phyloP scores from a whole-genome alignment of 352 stramenopile species.

The Phytophthora rubi region DNA sequence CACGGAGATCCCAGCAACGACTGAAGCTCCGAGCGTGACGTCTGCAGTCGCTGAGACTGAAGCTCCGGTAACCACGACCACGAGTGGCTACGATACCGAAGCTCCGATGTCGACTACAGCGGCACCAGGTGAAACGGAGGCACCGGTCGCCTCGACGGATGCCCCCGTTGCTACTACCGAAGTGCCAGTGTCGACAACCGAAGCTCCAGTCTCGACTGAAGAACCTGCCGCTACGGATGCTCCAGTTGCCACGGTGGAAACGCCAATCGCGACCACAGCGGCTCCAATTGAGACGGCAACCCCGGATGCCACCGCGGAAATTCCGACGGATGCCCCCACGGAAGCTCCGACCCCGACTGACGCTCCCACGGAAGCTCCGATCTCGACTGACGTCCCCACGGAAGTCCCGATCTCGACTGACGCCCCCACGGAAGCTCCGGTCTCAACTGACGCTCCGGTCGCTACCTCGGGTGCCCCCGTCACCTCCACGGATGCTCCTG shows the following conservation, averaged over 20 bases:
- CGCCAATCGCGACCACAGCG: not conserved
- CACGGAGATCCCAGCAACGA: not conserved
- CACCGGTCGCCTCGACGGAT: not conserved
- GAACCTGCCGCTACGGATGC: not conserved
- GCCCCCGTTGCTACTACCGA: not conserved
- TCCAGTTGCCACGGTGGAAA: not conserved
- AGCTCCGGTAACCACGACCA: not conserved
- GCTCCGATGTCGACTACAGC: not conserved
- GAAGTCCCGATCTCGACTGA: not conserved
- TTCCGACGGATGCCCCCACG: not conserved
- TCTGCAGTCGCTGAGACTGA: not conserved
- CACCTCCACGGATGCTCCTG: not conserved
- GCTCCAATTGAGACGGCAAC: not conserved
- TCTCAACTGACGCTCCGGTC: not conserved
- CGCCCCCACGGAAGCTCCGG: not conserved
- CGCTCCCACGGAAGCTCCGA: not conserved
- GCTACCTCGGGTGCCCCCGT: too few species aligned
- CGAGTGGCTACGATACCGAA: not conserved
- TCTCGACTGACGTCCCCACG: not conserved
- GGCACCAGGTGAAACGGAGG: not conserved
- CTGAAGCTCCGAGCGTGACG: constrained; percentile 1
- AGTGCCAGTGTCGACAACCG: not conserved
- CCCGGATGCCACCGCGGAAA: not conserved
- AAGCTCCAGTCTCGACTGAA: not conserved
- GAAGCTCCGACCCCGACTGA: not conserved